Evolutionary conservation across 2,329 filamentous ascomycete genomes (phyloP), one percentile per base, ranked within the genome.

Genomic region (Nannizziopsis arthrosporioides): DNA sequence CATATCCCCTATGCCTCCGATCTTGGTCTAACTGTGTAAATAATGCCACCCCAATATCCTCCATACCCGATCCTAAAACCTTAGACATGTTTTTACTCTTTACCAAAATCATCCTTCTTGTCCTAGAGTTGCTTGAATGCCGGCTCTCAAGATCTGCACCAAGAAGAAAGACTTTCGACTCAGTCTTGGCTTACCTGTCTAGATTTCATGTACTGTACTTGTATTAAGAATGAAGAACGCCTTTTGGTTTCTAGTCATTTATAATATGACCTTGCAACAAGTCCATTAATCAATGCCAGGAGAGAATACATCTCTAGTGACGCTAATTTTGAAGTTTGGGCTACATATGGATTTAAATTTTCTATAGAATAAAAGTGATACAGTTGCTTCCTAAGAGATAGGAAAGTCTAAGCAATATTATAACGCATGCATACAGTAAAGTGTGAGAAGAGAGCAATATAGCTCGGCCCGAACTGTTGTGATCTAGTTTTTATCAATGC

Each of bases 1-100:
- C 77, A 83, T 61, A 80, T 98, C 64, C 92, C 92, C 50, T 98
- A 83, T 65, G 92, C 88, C 57, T 85, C 89, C 71, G 92, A 98
- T 65, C 76, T 98, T 67, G 93, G 90, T 60, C 78, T 98, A 65
- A 86, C 82, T 68, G 87, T 94, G 78, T 98, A 93, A 78, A 64
- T 53, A 47, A 44, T 40, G 30, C 15, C 37, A 27, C 22, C 15
- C 17, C 27, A 37, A 41, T 41, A 47, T 41, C 30, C 32, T 38
- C 42, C 46, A 48, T 42, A 48, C 46, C 46, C 46, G 32, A 42
- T 31, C 10, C 18, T 19, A 42, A 36, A 44, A 6, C n/a, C 35
- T 15, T 36, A 12, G 34, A 19, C 14, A 27, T 34, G n/a, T 34
- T 14, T 22, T 47, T n/a, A 36, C 3, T 39, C 10, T 22, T 22